Evolutionary conservation across 768 basidiomycete species (phyloP), one percentile per base, ranked within the genome.

Genomic region (Suillus spraguei): DNA sequence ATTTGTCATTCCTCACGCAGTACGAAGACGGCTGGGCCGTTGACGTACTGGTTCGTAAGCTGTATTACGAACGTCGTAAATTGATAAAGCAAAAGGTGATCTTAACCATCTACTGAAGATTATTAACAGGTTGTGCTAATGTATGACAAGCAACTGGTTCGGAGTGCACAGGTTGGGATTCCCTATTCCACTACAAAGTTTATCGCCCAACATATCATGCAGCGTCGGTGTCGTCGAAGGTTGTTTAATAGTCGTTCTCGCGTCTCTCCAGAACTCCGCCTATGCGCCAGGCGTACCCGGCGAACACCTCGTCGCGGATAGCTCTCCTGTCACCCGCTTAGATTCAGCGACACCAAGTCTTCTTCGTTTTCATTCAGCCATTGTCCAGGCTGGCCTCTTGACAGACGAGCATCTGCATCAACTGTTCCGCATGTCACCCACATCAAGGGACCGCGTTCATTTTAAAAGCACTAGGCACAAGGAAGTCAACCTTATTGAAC

Each of bases 331-430:
- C 5, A 20, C 52, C 33, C 20, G 3, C 33, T 53, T 53, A 35
- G 52, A 53, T 33, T 53, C 52, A 33, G 52, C 33, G 35, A 53
- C 52, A 53, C 52, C 52, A 53, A 53, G 52, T 13, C 52, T 53
- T 53, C 33, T 53, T 53, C 52, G 32, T 13, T 53, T 53, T 7
- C 52, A 53, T n/a, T 3, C 10, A 35, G 20, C 20, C 20, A 35
- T 53, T 11, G 32, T 53, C 33, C 20, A 33, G 6, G 52, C 32
- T 36, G 52, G 52, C 33, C 20, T 53, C 32, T 53, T 32, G 11
- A 35, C 52, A 11, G 52, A 53, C 33, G 20, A n/a, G 6, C 52
- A 53, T n/a, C 32, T 53, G 1, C 32, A 13, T 33, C 33, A 53
- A n/a, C 32, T 53, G 0, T 53, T n/a, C 7, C 32, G 20, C 1